Percentiles rank a stretch among this genome's conserved stretches.
phyloP scores from a whole-genome alignment of 2,329 filamentous ascomycete genomes.

The Sporothrix brasiliensis region DNA sequence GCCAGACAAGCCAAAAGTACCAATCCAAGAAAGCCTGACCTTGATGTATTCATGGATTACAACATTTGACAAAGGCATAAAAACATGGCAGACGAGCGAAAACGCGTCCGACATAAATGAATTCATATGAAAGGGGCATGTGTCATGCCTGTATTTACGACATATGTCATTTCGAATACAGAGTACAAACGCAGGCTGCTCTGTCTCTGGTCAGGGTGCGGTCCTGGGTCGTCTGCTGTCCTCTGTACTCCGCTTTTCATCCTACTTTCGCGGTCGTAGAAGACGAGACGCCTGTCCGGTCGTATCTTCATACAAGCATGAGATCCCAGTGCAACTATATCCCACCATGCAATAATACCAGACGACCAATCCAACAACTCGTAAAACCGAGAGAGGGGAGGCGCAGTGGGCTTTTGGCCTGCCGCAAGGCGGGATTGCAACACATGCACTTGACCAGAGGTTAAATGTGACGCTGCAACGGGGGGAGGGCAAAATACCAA shows the following conservation, averaged over 20 bases:
- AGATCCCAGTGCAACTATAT: conserved; percentile 21
- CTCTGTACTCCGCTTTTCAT: not conserved
- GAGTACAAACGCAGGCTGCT: not conserved
- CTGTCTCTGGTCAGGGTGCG: conserved; percentile 6
- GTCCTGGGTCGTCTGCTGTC: not conserved
- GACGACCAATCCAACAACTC: not conserved
- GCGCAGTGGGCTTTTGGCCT: not conserved
- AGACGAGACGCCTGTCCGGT: conserved; percentile 12
- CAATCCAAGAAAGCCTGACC: too few species aligned
- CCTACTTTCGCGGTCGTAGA: not conserved
- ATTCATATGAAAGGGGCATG: not conserved
- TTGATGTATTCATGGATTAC: too few species aligned
- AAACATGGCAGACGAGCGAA: not conserved
- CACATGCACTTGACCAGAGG: not conserved
- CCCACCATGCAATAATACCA: conserved; percentile 17
- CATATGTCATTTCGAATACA: too few species aligned
- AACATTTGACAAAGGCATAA: too few species aligned
- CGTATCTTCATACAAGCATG: too few species aligned
- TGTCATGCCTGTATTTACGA: conserved; percentile 4
- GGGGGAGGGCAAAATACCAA: not conserved
- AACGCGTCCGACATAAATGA: too few species aligned
- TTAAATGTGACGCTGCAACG: conserved; percentile 10
- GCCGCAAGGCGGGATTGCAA: conserved; percentile 14
- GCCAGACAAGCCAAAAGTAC: not conserved
- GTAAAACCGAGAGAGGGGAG: not conserved